Evolutionary conservation across 225 moss, liverwort and hornwort genomes (phyloP), one percentile per base, ranked within the genome.

Genomic region (Pseudisothecium myosuroides): DNA sequence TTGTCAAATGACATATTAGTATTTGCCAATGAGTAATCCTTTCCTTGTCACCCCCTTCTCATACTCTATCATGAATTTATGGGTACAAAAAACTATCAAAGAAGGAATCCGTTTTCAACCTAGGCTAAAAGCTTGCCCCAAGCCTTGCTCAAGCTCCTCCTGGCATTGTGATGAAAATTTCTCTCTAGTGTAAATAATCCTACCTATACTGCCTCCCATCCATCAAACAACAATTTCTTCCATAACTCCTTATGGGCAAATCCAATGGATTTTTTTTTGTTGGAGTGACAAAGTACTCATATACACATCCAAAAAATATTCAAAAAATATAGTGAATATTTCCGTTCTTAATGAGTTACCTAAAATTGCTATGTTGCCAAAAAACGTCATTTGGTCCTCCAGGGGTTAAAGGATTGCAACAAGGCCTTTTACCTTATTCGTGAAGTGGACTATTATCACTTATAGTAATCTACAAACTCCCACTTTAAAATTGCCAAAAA

Each of bases 191-290:
- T 32, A 21, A 50, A 21, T 50, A 50, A 34, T 3, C 50, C 13
- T 34, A 8, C 5, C 1, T 0, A 0, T 20, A 7, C 5, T 74
- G 20, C 12, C 12, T 1, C 4, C 1, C 1, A 0, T 50, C 21
- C 7, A 32, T 75, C 1, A 50, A 50, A 20, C 7, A 34, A 50
- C 49, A 49, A 7, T 74, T 74, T 7, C 4, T 1, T 1, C 20
- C 11, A 20, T 7, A 75, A 32, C 11, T 49, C 41, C 26, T 71
- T 2, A 0, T 20, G 0, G 21, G 3, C 3, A 34, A n/a, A n/a
- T n/a, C n/a, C n/a, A n/a, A n/a, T n/a, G n/a, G n/a, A n/a, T n/a
- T n/a, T n/a, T n/a, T n/a, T n/a, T n/a, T n/a, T n/a, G n/a, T n/a
- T n/a, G n/a, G n/a, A n/a, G n/a, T n/a, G n/a, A n/a, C n/a, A n/a